These are phyloP conservation scores for Waitea zeae DNA, from an alignment of 1,284 basidiomycete genomes.

Conservation along the genomic window DNA sequence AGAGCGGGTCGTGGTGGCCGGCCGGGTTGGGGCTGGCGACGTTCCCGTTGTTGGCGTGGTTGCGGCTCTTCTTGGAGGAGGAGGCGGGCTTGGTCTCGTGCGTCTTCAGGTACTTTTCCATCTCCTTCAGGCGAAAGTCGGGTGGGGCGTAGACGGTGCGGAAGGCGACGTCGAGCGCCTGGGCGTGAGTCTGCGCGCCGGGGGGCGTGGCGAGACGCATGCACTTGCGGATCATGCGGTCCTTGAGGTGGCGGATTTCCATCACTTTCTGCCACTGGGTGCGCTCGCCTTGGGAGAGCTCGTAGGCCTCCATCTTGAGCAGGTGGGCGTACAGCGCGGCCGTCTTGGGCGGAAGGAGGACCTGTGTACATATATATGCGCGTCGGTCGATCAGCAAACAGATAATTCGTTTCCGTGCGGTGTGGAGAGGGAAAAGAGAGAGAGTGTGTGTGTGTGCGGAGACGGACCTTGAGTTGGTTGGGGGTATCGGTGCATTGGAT, in stretches of 20 bases:
- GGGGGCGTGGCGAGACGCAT: conserved; percentile 27
- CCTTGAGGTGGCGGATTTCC: conserved; percentile 58
- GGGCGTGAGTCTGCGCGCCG: conserved; percentile 14
- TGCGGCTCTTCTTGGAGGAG: background rate
- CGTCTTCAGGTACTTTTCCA: conserved; percentile 51
- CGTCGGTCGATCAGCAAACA: background rate
- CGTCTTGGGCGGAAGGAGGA: conserved; percentile 53
- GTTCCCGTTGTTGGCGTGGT: background rate
- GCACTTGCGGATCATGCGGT: conserved; percentile 64
- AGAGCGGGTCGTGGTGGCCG: background rate
- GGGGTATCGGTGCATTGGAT: conserved; percentile 53
- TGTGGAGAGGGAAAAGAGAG: too few species aligned
- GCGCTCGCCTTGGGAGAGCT: conserved; percentile 34
- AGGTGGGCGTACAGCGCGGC: conserved; percentile 49
- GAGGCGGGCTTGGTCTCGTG: conserved; percentile 12
- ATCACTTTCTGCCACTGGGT: conserved; percentile 49
- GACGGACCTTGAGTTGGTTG: conserved; percentile 50
- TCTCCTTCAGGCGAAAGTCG: conserved; percentile 59
- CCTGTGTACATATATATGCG: conserved; percentile 18
- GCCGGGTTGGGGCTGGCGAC: background rate
- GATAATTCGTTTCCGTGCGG: too few species aligned
- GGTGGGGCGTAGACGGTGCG: conserved; percentile 45
- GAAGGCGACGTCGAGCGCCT: conserved; percentile 24
- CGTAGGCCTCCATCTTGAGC: conserved; percentile 36
- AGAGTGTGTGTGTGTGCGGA: too few species aligned